Base-by-base conservation (phyloP, 2,329 filamentous ascomycete species). In the Nemania sp. region DNA sequence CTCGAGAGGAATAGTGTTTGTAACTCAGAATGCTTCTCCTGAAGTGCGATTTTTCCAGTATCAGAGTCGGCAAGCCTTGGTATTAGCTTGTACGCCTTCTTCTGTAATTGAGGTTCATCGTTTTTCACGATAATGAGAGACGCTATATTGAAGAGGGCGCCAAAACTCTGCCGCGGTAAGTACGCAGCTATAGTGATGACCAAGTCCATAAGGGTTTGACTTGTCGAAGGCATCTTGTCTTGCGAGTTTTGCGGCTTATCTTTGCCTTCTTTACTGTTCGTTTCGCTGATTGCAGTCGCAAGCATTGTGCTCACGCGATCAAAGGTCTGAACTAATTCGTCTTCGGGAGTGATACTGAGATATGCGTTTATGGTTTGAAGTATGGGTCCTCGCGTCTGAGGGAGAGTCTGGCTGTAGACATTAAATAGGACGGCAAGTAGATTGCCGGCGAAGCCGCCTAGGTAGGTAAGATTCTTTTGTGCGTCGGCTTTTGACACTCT, bases 61-160 rank as follows among this genome's bases (percentile, higher is more conserved):
- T 89, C 83, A 1, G 92, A 96, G 60, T 90, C 88, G 1, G 90
- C 88, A 34, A 99, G 82, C 49, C 94, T 87, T 3, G 94, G 93
- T 45, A 99, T 95, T 46, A 99, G 82, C 77, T 97, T 97, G 78
- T 99, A 99, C 0, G 94, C 93, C 75, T 99, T 99, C 83, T 99
- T 99, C 72, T 97, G 93, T 30, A 99, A 77, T 71, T 97, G 93
- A 8, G 93, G 89, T 68, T 97, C 93, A 31, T 89, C 82, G 51
- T 88, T 80, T 67, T 87, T 90, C 69, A 88, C 86, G 62, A 97
- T 86, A 52, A 97, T 88, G 22, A 90, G 81, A 0, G 89, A 80
- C 0, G 93, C 90, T 68, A 97, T 92, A 63, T 86, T 86, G 74
- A 99, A 97, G 2, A 99, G 82, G 5, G 87, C 81, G 15, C 82